Percentiles rank a stretch among this genome's conserved stretches.
These are phyloP conservation scores for Sugiyamaella smithiae DNA, from an alignment of 805 yeast genomes.

Conservation along the genomic window DNA sequence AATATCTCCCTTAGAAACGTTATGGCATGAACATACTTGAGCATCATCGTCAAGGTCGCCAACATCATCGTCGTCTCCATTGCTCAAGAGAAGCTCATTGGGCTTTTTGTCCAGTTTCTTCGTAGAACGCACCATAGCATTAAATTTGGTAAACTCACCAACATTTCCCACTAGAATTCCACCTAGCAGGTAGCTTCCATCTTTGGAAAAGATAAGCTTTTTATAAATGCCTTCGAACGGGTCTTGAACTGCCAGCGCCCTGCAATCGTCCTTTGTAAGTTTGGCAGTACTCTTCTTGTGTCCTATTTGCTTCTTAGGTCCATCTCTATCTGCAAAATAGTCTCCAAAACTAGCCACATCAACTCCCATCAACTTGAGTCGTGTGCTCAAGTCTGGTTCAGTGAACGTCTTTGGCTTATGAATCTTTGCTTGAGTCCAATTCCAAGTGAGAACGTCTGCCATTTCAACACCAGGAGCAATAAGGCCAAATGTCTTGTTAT, in stretches of 20 bases:
- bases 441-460: conserved; percentile 39
- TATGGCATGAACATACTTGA: conserved; percentile 40
- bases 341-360: conserved; percentile 42
- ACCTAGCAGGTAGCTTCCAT: conserved; percentile 39
- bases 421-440: conserved; percentile 36
- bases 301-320: conserved; percentile 37
- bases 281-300: conserved; percentile 18
- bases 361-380: conserved; percentile 39
- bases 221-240: conserved; percentile 38
- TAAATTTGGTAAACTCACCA: conserved; percentile 34
- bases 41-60: conserved; percentile 36
- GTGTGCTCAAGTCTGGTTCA: conserved; percentile 38
- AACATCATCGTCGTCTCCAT: conserved; percentile 32
- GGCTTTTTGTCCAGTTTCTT: conserved; percentile 36
- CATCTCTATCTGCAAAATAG: conserved; percentile 37
- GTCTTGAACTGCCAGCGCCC: conserved; percentile 34
- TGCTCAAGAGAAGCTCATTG: conserved; percentile 34
- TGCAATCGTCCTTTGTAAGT: conserved; percentile 25
- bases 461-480: conserved; percentile 42
- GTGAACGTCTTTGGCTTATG: conserved; percentile 33
- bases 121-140: conserved; percentile 30
- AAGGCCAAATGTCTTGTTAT: conserved; percentile 36
- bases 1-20: conserved; percentile 35
- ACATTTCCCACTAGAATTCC: conserved; percentile 40
- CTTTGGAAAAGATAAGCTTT: conserved; percentile 35